phyloP scores from a whole-genome alignment of 129 eudicot genomes.

The Artemisia argyi region DNA sequence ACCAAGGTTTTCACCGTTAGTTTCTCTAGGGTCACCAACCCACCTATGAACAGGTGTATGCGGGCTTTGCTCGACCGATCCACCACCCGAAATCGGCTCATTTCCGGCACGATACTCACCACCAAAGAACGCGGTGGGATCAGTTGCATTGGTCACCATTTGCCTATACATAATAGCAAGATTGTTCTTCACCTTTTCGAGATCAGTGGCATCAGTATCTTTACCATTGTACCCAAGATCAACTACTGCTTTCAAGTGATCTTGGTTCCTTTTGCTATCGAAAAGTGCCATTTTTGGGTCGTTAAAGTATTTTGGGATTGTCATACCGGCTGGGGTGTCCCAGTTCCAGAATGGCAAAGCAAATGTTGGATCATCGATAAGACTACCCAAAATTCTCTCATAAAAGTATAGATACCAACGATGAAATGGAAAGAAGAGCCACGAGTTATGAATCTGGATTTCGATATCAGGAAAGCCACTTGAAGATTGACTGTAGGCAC shows the following conservation, averaged over 20 bases:
- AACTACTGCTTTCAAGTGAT: slow-evolving; percentile 23
- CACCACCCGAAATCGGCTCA: slow-evolving; percentile 25
- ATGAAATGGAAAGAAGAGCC: slow-evolving; percentile 59
- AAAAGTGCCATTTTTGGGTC: slow-evolving; percentile 26
- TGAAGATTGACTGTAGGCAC: slow-evolving; percentile 39
- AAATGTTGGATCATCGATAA: slow-evolving; percentile 51
- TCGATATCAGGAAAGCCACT: slow-evolving; percentile 49
- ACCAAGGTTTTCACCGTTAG: slow-evolving; percentile 47
- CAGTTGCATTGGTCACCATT: slow-evolving; percentile 40
- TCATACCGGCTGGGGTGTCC: slow-evolving; percentile 52
- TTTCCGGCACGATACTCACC: slow-evolving; percentile 38
- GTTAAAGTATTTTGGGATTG: slow-evolving; percentile 37
- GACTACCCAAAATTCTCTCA: slow-evolving; percentile 47
- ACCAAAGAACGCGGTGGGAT: slow-evolving; percentile 34
- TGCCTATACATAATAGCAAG: slow-evolving; percentile 40
- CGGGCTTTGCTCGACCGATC: slow-evolving; percentile 42
- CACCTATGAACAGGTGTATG: slow-evolving; percentile 41
- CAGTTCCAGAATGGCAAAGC: slow-evolving; percentile 58
- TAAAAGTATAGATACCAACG: slow-evolving; percentile 53
- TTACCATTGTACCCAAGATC: slow-evolving; percentile 33
- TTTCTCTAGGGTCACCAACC: slow-evolving; percentile 41
- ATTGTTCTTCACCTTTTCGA: slow-evolving; percentile 31
- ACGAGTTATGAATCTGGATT: slow-evolving; percentile 52
- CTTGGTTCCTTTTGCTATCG: slow-evolving; percentile 45
- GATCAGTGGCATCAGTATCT: not conserved